phyloP scores from a whole-genome alignment of 257 asterid species.

The Nicotiana otophora region DNA sequence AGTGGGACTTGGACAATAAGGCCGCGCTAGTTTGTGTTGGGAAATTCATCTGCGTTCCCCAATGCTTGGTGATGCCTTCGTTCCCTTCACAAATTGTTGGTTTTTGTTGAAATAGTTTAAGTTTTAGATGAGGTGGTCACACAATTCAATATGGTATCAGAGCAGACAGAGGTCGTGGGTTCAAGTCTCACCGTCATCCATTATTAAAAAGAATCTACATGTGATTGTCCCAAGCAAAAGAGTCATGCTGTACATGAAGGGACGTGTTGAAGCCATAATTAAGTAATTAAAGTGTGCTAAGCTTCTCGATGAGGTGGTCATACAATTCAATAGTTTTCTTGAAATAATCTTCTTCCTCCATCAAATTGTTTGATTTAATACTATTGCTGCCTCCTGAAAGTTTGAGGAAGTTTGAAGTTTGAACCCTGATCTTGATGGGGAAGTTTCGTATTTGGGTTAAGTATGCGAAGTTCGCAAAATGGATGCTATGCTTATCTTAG shows the following conservation, averaged over 20 bases:
- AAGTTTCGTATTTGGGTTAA: neutral
- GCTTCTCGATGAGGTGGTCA: neutral
- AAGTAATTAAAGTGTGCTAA: neutral
- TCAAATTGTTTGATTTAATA: conserved; percentile 1
- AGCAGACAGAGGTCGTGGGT: neutral
- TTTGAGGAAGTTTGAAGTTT: neutral
- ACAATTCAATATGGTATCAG: too few species aligned
- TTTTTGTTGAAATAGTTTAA: neutral
- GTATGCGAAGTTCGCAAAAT: neutral
- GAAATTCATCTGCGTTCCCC: neutral
- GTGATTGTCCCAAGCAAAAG: neutral
- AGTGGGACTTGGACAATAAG: neutral
- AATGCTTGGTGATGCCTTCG: neutral
- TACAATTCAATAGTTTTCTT: neutral
- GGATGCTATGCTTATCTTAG: neutral
- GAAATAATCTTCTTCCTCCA: neutral
- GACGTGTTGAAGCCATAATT: neutral
- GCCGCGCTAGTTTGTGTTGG: neutral
- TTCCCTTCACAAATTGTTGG: neutral
- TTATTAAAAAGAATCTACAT: neutral
- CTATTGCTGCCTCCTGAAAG: neutral
- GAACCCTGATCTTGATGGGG: neutral
- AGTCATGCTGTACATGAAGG: neutral
- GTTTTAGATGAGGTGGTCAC: neutral
- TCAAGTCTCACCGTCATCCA: neutral